Evolutionary conservation across 75 land plant species (phyloP).

Genomic region (Sequoiadendron giganteum): DNA sequence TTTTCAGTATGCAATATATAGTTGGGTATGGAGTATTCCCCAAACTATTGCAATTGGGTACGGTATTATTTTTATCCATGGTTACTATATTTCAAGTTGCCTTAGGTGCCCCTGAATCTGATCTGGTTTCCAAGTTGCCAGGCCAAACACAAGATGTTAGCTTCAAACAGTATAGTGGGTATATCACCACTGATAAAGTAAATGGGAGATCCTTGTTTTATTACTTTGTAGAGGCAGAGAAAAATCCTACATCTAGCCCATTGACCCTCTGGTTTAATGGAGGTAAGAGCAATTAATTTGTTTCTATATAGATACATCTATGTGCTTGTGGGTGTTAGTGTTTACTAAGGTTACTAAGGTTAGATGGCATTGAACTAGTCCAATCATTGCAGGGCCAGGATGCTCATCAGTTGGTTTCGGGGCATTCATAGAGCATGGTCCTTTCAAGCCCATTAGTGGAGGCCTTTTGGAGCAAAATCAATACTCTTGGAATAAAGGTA

Average conservation of each 20-base stretch:
- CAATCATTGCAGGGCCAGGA: slow-evolving; percentile 43
- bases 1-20: neutral
- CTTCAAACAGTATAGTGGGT: slow-evolving; percentile 41
- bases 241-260: slow-evolving; percentile 33
- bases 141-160: slow-evolving; percentile 30
- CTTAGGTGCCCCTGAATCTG: neutral
- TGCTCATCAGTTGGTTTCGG: slow-evolving; percentile 65
- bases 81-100: neutral
- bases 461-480: slow-evolving; percentile 27
- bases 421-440: slow-evolving; percentile 57
- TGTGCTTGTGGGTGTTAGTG: no score
- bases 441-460: slow-evolving; percentile 30
- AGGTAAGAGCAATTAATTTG: slow-evolving; percentile 22
- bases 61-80: neutral
- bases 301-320: neutral
- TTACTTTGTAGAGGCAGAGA: slow-evolving; percentile 58
- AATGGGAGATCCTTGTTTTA: slow-evolving; percentile 46
- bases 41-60: neutral
- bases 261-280: slow-evolving; percentile 63
- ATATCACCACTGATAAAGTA: slow-evolving; percentile 20
- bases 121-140: slow-evolving; percentile 17
- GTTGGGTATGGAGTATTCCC: neutral
- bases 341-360: neutral
- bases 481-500: slow-evolving; percentile 48
- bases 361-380: neutral